Percentiles rank a stretch among this genome's conserved stretches.
Evolutionary conservation across 106 monocot species (phyloP).

Genomic region (Agapanthus africanus): DNA sequence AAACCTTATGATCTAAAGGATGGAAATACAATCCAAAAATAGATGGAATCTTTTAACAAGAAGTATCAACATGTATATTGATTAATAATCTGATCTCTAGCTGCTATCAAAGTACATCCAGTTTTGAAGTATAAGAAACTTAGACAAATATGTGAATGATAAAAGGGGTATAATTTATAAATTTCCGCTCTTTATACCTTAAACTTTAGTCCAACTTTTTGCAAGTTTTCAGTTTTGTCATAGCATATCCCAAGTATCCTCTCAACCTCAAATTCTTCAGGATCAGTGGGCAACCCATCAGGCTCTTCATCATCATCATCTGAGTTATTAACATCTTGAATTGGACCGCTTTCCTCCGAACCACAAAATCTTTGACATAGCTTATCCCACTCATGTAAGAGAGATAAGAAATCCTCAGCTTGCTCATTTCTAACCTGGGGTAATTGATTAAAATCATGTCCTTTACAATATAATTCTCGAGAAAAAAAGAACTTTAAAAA

Average conservation of each 20-base stretch:
- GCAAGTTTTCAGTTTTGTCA: slow-evolving; percentile 51
- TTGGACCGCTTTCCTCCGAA: background rate
- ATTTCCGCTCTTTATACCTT: slow-evolving; percentile 62
- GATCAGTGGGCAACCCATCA: background rate
- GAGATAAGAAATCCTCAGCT: slow-evolving; percentile 55
- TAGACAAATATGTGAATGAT: background rate
- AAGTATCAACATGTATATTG: too few species aligned
- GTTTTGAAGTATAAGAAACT: too few species aligned
- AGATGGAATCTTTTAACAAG: too few species aligned
- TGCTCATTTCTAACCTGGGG: slow-evolving; percentile 73
- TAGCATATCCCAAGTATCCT: slow-evolving; percentile 55
- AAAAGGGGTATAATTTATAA: too few species aligned
- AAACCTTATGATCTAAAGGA: background rate
- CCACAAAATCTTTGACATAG: slow-evolving; percentile 26
- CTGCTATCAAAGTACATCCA: too few species aligned
- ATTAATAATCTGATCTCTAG: too few species aligned
- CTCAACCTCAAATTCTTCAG: slow-evolving; percentile 53
- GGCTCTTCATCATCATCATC: slow-evolving; percentile 20
- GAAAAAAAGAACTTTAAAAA: background rate
- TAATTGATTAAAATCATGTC: background rate
- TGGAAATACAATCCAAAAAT: too few species aligned
- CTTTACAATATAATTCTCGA: background rate
- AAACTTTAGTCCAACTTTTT: slow-evolving; percentile 45
- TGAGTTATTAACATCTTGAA: background rate
- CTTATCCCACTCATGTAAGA: slow-evolving; percentile 58